Percentiles rank a stretch among this genome's conserved stretches.
Evolutionary conservation across 2,329 filamentous ascomycete genomes (phyloP).

Genomic region (Trichoderma sp.): DNA sequence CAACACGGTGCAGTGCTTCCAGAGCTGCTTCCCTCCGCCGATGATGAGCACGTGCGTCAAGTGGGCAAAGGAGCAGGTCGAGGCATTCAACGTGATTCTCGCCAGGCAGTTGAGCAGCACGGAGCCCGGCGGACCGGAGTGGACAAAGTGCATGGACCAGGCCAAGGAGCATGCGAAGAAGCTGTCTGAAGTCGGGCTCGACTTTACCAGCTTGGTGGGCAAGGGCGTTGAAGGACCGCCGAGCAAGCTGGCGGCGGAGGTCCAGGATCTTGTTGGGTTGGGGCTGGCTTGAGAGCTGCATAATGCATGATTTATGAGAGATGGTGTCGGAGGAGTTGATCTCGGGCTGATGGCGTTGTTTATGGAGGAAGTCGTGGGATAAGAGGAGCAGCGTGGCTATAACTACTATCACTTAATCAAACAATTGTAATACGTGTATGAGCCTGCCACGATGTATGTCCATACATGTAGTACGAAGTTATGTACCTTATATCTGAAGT

Average conservation of each 20-base stretch:
- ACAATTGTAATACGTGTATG: background rate
- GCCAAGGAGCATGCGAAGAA: slow-evolving; percentile 79
- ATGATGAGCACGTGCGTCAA: slow-evolving; percentile 95
- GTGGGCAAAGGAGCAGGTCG: slow-evolving; percentile 96
- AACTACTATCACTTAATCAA: background rate
- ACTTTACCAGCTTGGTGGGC: slow-evolving; percentile 83
- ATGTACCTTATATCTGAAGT: no score
- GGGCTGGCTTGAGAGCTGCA: slow-evolving; percentile 34
- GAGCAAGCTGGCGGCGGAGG: slow-evolving; percentile 31
- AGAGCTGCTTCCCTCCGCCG: slow-evolving; percentile 78
- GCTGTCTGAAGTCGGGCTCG: slow-evolving; percentile 81
- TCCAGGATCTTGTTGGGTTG: slow-evolving; percentile 35
- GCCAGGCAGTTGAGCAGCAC: slow-evolving; percentile 85
- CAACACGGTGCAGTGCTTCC: slow-evolving; percentile 89
- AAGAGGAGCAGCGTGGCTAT: slow-evolving; percentile 7
- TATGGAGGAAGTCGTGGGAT: background rate
- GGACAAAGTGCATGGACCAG: slow-evolving; percentile 79
- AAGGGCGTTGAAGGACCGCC: slow-evolving; percentile 48
- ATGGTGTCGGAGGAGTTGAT: background rate
- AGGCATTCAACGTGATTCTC: slow-evolving; percentile 84
- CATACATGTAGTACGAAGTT: background rate
- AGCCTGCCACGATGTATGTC: background rate
- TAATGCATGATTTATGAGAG: background rate
- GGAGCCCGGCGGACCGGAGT: slow-evolving; percentile 72
- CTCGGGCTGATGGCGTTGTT: background rate